Evolutionary conservation across 768 basidiomycete genomes (phyloP).

Genomic region (Kwoniella europaea): DNA sequence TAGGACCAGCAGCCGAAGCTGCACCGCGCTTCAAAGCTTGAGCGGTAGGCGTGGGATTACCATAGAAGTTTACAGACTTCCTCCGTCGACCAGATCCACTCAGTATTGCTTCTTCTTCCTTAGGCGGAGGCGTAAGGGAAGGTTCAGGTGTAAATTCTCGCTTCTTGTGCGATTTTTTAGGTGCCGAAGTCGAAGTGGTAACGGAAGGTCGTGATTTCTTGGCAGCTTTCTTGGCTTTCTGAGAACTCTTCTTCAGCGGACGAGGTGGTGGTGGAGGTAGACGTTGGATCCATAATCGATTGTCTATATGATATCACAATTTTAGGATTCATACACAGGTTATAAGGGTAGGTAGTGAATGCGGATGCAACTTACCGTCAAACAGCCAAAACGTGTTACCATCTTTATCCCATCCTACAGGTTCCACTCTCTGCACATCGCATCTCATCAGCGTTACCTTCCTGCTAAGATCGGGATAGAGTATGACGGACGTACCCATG

Average conservation of each 20-base stretch:
- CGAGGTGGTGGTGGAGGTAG: slow-evolving; percentile 47
- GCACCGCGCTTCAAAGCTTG: slow-evolving; percentile 38
- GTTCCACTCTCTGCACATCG: slow-evolving; percentile 53
- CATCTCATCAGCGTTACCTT: slow-evolving; percentile 3
- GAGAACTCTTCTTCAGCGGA: slow-evolving; percentile 40
- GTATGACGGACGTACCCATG: slow-evolving; percentile 42
- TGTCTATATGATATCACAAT: slow-evolving; percentile 36
- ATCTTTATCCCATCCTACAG: slow-evolving; percentile 57
- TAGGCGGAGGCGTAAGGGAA: slow-evolving; percentile 27
- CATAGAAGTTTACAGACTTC: slow-evolving; percentile 46
- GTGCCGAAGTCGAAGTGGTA: slow-evolving; percentile 1
- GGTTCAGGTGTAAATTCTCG: slow-evolving; percentile 24
- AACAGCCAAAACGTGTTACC: slow-evolving; percentile 59
- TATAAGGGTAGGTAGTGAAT: neutral
- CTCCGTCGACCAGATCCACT: slow-evolving; percentile 36
- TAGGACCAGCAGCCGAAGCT: neutral
- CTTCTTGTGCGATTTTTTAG: slow-evolving; percentile 34
- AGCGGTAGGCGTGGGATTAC: slow-evolving; percentile 40
- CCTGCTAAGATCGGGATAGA: slow-evolving; percentile 7
- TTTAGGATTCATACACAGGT: neutral
- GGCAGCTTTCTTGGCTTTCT: slow-evolving; percentile 44
- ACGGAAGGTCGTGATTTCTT: slow-evolving; percentile 29
- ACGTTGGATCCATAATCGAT: slow-evolving; percentile 57
- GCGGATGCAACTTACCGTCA: slow-evolving; percentile 47
- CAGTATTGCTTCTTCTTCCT: slow-evolving; percentile 19